Percentiles rank a stretch among this genome's conserved stretches.
Evolutionary conservation across 2,329 filamentous ascomycete species (phyloP).

Genomic region (Aspergillus tanneri): DNA sequence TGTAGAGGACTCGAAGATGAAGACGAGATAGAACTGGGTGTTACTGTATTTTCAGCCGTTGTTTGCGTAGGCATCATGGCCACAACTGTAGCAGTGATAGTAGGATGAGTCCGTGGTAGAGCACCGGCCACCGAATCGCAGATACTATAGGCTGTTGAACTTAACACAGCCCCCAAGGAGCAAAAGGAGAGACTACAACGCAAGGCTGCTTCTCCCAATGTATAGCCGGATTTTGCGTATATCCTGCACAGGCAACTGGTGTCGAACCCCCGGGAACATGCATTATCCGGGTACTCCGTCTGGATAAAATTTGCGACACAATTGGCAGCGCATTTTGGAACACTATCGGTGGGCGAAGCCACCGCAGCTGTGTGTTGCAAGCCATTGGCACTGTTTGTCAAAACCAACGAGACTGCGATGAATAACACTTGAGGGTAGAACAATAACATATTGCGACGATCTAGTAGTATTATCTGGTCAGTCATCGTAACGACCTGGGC

Average conservation of each 20-base stretch:
- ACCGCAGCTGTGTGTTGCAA: constrained; percentile 21
- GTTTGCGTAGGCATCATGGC: constrained; percentile 10
- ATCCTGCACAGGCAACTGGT: constrained; percentile 65
- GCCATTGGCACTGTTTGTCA: constrained; percentile 20
- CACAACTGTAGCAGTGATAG: constrained; percentile 39
- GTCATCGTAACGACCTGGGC: neutral
- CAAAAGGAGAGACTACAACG: constrained; percentile 65
- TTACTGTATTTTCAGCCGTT: constrained; percentile 6
- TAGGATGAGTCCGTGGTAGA: constrained; percentile 35
- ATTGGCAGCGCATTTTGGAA: constrained; percentile 59
- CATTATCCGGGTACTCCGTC: constrained; percentile 55
- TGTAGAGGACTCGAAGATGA: constrained; percentile 5
- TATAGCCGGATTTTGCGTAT: constrained; percentile 61
- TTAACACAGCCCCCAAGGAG: constrained; percentile 43
- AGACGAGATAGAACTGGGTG: neutral
- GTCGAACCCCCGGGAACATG: constrained; percentile 53
- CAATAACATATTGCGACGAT: constrained; percentile 38
- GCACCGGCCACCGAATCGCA: constrained; percentile 49
- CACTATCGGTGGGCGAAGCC: constrained; percentile 39
- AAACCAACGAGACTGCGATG: constrained; percentile 24
- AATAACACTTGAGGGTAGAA: constrained; percentile 28
- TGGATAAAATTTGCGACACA: constrained; percentile 65
- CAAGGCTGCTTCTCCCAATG: constrained; percentile 68
- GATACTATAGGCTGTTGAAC: constrained; percentile 54
- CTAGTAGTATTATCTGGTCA: constrained; percentile 14